Evolutionary conservation across 768 basidiomycete species (phyloP), one percentile per base, ranked within the genome.

Genomic region (Cubamyces lactineus): DNA sequence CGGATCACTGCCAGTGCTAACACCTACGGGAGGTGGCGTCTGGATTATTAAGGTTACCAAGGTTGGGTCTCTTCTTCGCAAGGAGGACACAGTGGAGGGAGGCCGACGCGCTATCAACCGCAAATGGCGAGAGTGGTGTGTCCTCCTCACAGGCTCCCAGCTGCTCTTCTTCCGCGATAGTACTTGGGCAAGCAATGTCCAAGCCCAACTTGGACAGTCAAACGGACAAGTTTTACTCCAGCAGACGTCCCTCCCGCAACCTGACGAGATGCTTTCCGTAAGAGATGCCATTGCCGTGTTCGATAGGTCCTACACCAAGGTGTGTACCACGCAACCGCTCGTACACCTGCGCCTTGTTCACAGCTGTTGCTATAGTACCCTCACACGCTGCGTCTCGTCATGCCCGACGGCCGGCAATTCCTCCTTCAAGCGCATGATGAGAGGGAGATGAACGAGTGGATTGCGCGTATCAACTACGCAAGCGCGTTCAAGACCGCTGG

Each of bases 381-480:
- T 24, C 78, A 92, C 70, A 86, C 91, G 2, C 87, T 98, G 71
- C 87, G 93, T 23, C 82, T 98, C 60, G 79, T 86, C 26, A 80
- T 92, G 71, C 80, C 86, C 24, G 85, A 90, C 67, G 87, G 92
- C 12, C 89, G 92, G 0, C 91, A 94, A 66, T 85, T 89, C 61
- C 83, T 98, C 40, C 79, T 98, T 19, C 92, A 94, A 70, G 83
- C 91, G 6, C 70, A 79, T 13, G 80, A 84, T 67, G 86, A 88
- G 61, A 73, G 77, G 46, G 92, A 95, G 60, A 82, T 92, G 78
- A 89, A 95, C 67, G 84, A 88, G 64, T 99, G 97, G 97, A 87
- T 98, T 64, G 82, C 89, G 15, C 80, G 82, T 34, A 94, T 98
- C 70, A 99, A 99, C 75, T 98, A 97, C 71, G 94, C 94, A 2